Evolutionary conservation across 345 rosid species (phyloP), one percentile per base, ranked within the genome.

Genomic region (Ricinus communis): DNA sequence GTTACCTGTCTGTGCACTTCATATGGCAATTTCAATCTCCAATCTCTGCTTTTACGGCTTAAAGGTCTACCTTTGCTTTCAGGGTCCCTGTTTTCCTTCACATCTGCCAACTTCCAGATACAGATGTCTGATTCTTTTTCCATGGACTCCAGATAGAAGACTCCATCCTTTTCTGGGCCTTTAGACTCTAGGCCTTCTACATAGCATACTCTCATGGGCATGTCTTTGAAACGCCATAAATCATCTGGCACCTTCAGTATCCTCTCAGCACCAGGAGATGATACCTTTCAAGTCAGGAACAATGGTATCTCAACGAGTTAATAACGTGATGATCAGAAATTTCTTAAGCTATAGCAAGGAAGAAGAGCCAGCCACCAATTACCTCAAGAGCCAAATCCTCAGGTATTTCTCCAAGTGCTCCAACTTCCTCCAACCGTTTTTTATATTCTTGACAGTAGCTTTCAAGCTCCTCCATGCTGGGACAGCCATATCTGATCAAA

Each of bases 251-350:
- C 88, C 82, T 78, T 91, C 24, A 91, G 71, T 65, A 91, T 75
- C 78, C 98, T 87, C 78, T 91, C 93, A 57, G 95, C 93, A 49
- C 98, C 95, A 16, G 95, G 97, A 75, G 96, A 83, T 45, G 98
- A 91, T 61, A 94, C 93, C 98, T 94, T 33, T 75, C 33, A 65
- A 62, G 67, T 31, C 18, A 69, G 64, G 21, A 74, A 67, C 15
- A 59, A 50, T 36, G 25, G 40, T 47, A 47, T 66, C 36, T 33
- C 43, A 24, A 61, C 1, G 24, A 12, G 38, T 22, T 24, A 38
- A 38, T 15, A 16, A 63, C 1, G n/a, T n/a, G 31, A 30, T 41
- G 8, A 18, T 8, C n/a, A 58, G 15, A 64, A 25, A 33, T 47
- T 10, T 58, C 14, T 14, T 0, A 2, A 52, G 53, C 27, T 65